Evolutionary conservation across 2,329 filamentous ascomycete species (phyloP).

Genomic region (Pseudohalonectria lignicola): DNA sequence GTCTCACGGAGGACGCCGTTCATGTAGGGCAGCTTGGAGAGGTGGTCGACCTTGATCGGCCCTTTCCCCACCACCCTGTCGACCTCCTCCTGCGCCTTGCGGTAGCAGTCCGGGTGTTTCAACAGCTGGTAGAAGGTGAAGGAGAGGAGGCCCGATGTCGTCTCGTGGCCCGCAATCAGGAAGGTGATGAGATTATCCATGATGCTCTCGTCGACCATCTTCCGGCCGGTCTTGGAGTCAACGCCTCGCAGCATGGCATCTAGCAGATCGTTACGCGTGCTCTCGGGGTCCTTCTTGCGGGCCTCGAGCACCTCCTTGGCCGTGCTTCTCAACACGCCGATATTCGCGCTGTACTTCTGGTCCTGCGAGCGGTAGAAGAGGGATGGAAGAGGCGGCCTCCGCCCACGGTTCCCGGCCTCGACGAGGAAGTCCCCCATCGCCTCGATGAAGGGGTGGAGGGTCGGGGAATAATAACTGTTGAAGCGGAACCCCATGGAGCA

Average conservation of each 20-base stretch:
- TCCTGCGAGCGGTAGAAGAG: too few relatives aligned
- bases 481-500: conserved; percentile 64
- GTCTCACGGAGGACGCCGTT: conserved; percentile 44
- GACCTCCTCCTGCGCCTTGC: conserved; percentile 39
- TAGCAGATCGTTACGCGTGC: conserved; percentile 40
- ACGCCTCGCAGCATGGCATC: conserved; percentile 30
- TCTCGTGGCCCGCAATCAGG: conserved; percentile 43
- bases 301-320: conserved; percentile 6
- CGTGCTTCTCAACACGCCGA: conserved; percentile 5
- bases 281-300: conserved; percentile 22
- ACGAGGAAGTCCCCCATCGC: conserved; percentile 29
- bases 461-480: conserved; percentile 64
- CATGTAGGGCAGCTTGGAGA: conserved; percentile 40
- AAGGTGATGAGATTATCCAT: conserved; percentile 15
- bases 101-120: conserved; percentile 32
- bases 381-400: too few relatives aligned
- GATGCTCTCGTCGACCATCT: conserved; percentile 12
- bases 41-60: conserved; percentile 30
- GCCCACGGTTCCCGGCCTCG: not conserved
- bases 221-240: conserved; percentile 12
- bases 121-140: conserved; percentile 39
- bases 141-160: conserved; percentile 39
- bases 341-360: conserved; percentile 7
- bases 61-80: conserved; percentile 35
- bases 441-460: conserved; percentile 48